A percentile compares a stretch with the other conserved stretches of the same genome.
Evolutionary conservation across 768 basidiomycete genomes (phyloP).

Genomic region (Trametes villosa): DNA sequence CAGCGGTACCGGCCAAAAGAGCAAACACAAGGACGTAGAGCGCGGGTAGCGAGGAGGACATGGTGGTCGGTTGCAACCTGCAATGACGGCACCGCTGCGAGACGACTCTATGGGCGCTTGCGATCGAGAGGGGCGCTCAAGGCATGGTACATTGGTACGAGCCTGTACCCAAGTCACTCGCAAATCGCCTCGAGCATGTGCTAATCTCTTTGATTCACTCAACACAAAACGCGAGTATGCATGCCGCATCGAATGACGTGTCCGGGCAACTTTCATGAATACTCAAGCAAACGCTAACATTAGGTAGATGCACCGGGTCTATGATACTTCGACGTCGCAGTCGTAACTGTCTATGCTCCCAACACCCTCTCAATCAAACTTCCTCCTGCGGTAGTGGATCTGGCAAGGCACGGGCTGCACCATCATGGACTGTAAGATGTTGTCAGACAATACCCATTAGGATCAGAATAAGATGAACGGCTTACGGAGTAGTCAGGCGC

Average conservation of each 20-base stretch:
- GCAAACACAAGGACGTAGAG: slow-evolving; percentile 68
- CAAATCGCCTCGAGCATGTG: too few relatives aligned
- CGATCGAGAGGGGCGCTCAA: not conserved
- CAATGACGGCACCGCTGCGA: not conserved
- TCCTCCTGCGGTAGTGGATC: slow-evolving; percentile 69
- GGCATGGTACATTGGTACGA: too few relatives aligned
- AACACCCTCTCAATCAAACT: slow-evolving; percentile 33
- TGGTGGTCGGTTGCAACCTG: slow-evolving; percentile 35
- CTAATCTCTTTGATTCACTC: too few relatives aligned
- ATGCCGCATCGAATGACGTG: too few relatives aligned
- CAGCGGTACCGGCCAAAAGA: slow-evolving; percentile 62
- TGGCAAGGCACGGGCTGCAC: slow-evolving; percentile 76
- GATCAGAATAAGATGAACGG: slow-evolving; percentile 16
- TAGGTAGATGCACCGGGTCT: slow-evolving; percentile 10
- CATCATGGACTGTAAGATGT: slow-evolving; percentile 79
- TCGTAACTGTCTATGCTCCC: not conserved
- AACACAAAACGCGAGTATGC: too few relatives aligned
- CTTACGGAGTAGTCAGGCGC: slow-evolving; percentile 89
- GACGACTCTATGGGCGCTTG: too few relatives aligned
- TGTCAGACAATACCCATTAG: not conserved
- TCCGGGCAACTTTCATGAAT: too few relatives aligned
- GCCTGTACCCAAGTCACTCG: too few relatives aligned
- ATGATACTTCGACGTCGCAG: slow-evolving; percentile 12
- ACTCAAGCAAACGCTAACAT: not conserved
- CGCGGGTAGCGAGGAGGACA: slow-evolving; percentile 75